Percentiles rank a stretch among this genome's conserved stretches.
Conservation (phyloP, 805 yeast genomes). For the Nakazawaea holstii region DNA sequence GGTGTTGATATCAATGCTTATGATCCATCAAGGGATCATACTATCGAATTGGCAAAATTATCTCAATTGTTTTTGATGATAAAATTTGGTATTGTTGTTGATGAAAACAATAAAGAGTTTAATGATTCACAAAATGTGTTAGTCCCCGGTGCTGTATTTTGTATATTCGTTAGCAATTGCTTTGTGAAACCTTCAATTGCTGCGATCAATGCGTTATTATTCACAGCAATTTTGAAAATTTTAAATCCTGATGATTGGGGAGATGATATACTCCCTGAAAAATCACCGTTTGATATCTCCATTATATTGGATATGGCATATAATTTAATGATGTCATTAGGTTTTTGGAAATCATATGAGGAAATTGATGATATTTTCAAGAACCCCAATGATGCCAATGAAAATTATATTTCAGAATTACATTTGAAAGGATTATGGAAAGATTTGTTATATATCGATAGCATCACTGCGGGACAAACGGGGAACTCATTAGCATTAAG, state of each 20-base stretch:
- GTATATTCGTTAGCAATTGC: not conserved
- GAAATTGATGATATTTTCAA: constrained; percentile 4
- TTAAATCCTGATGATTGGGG: constrained; percentile 6
- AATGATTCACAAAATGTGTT: constrained; percentile 5
- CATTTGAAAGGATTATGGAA: constrained; percentile 8
- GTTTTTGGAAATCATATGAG: constrained; percentile 7
- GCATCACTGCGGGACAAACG: not conserved
- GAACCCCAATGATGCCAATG: constrained; percentile 1
- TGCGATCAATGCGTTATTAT: not conserved
- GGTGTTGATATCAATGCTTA: constrained; percentile 10
- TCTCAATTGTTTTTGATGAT: constrained; percentile 1
- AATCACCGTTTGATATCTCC: not conserved
- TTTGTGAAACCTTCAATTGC: constrained; percentile 1
- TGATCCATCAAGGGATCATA: constrained; percentile 1
- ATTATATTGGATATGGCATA: not conserved
- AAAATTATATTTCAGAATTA: not conserved
- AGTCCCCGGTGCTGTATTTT: not conserved
- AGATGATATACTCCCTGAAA: constrained; percentile 4
- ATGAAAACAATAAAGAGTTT: constrained; percentile 1
- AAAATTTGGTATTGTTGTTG: constrained; percentile 7
- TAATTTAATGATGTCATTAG: constrained; percentile 6
- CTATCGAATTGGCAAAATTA: constrained; percentile 5
- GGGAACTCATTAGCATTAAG: not conserved
- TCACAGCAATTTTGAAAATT: not conserved
- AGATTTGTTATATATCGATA: constrained; percentile 2